phyloP scores from a whole-genome alignment of 2,329 filamentous ascomycete genomes.

The Ophiosphaerella korrae region DNA sequence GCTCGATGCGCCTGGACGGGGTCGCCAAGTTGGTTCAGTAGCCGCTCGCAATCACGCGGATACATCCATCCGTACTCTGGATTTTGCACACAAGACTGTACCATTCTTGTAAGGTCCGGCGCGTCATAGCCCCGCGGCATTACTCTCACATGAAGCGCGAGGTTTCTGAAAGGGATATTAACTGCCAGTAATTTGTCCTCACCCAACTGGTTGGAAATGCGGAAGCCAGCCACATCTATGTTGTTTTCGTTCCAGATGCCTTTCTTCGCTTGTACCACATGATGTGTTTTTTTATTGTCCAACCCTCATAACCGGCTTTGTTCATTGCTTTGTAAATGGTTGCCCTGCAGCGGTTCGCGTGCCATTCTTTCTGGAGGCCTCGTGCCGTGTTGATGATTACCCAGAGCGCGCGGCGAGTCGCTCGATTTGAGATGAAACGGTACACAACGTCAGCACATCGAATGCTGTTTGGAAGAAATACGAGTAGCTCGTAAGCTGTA shows the following conservation, averaged over 20 bases:
- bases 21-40: conserved; percentile 16
- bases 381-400: conserved; percentile 24
- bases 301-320: conserved; percentile 17
- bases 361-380: conserved; percentile 10
- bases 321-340: conserved; percentile 25
- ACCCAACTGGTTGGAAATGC: not conserved
- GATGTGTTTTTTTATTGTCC: conserved; percentile 20
- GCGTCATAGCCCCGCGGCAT: conserved; percentile 25
- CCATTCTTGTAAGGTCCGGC: conserved; percentile 30
- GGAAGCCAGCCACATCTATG: conserved; percentile 10
- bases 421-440: conserved; percentile 28
- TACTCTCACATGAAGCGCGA: conserved; percentile 18
- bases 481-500: conserved; percentile 28
- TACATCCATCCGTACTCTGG: conserved; percentile 23
- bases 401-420: conserved; percentile 8
- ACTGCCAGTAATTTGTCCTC: not conserved
- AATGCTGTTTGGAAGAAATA: conserved; percentile 29
- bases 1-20: conserved; percentile 2
- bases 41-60: conserved; percentile 22
- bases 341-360: conserved; percentile 14
- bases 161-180: conserved; percentile 21
- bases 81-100: conserved; percentile 21
- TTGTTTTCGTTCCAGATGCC: conserved; percentile 12
- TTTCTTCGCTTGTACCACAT: conserved; percentile 7
- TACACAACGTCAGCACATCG: conserved; percentile 27